Evolutionary conservation across 148 eudicot genomes (phyloP).

Genomic region (Vaccinium vitisidaea): DNA sequence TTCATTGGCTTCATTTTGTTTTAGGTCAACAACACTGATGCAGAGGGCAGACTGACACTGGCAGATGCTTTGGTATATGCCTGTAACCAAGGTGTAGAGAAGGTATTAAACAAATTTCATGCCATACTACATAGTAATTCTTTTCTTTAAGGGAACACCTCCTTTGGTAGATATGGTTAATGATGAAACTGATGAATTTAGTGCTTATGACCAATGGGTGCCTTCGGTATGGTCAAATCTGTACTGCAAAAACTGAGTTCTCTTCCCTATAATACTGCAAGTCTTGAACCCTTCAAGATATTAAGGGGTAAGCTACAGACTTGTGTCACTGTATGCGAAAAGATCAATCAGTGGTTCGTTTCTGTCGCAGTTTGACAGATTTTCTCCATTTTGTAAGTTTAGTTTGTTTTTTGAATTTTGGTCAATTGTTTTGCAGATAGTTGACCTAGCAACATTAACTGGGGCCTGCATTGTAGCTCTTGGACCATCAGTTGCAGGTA

Average conservation of each 20-base stretch:
- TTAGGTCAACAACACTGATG: conserved; percentile 99
- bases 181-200: neutral
- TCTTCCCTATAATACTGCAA: neutral
- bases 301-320: neutral
- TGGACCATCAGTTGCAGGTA: conserved; percentile 96
- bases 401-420: neutral
- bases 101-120: conserved; percentile 47
- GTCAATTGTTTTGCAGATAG: conserved; percentile 49
- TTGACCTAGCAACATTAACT: conserved; percentile 94
- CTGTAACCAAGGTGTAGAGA: conserved; percentile 94
- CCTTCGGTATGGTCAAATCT: neutral
- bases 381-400: neutral
- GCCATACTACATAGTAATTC: neutral
- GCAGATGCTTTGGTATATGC: conserved; percentile 99
- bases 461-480: conserved; percentile 89
- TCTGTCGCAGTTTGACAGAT: neutral
- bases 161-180: neutral
- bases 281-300: neutral
- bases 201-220: neutral
- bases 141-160: neutral
- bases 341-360: neutral
- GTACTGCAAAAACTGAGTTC: neutral
- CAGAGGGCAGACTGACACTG: conserved; percentile 99
- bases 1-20: neutral
- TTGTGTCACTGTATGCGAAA: neutral